A percentile compares a stretch with the other conserved stretches of the same genome.
phyloP scores from a whole-genome alignment of 1,284 basidiomycete species.

The Xerocomus nothofagi region DNA sequence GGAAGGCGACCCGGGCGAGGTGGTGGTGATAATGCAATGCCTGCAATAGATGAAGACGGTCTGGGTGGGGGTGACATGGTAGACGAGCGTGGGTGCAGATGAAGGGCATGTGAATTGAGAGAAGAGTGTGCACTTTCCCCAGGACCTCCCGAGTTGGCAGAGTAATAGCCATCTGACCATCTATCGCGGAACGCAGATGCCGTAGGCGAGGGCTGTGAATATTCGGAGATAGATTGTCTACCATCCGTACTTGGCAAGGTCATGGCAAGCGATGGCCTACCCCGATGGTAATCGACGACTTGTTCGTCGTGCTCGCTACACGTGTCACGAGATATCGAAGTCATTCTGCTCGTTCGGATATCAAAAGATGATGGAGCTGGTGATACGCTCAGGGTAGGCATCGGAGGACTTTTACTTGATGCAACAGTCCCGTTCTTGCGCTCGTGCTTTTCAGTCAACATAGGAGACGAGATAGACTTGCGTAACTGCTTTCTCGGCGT shows the following conservation, averaged over 20 bases:
- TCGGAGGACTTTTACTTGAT: constrained; percentile 43
- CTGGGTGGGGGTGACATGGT: constrained; percentile 53
- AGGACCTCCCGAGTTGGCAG: constrained; percentile 24
- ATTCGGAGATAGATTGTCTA: constrained; percentile 55
- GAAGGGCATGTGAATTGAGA: constrained; percentile 13
- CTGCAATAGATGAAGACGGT: constrained; percentile 45
- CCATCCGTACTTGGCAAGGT: constrained; percentile 33
- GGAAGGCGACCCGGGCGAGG: constrained; percentile 43
- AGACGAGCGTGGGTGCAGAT: constrained; percentile 37
- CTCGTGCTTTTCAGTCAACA: constrained; percentile 48
- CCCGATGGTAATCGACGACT: constrained; percentile 30
- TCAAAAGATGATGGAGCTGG: constrained; percentile 30
- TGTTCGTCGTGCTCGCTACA: constrained; percentile 43
- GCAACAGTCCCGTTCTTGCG: constrained; percentile 32
- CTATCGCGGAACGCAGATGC: constrained; percentile 68
- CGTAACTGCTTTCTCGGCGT: constrained; percentile 32
- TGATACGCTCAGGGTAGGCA: constrained; percentile 35
- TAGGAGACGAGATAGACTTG: constrained; percentile 50
- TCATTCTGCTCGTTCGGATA: constrained; percentile 35
- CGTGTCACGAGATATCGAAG: constrained; percentile 40
- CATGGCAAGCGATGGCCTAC: constrained; percentile 38
- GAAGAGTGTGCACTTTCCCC: constrained; percentile 9
- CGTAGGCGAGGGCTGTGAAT: constrained; percentile 61
- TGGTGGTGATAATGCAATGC: constrained; percentile 49
- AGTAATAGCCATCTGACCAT: constrained; percentile 34